phyloP scores from a whole-genome alignment of 768 basidiomycete species.

The Leccinum truebloodii region DNA sequence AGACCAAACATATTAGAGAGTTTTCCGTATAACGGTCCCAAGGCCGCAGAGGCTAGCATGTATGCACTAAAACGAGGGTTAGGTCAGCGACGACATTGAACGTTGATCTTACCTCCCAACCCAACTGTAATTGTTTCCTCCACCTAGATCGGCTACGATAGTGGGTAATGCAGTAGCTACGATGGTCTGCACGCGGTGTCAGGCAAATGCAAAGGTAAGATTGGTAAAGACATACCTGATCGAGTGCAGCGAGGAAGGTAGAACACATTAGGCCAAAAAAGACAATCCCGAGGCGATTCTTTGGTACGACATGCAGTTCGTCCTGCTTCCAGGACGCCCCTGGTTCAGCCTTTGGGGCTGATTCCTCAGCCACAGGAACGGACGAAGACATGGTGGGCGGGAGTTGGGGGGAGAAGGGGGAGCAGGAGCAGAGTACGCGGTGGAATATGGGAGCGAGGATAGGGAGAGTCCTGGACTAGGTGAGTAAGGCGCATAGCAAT shows the following conservation, averaged over 20 bases:
- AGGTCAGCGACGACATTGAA: not conserved
- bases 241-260: constrained; percentile 48
- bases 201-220: not conserved
- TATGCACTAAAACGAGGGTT: constrained; percentile 39
- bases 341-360: constrained; percentile 17
- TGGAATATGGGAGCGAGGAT: not conserved
- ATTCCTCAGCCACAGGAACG: not conserved
- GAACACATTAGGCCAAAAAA: constrained; percentile 46
- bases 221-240: constrained; percentile 36
- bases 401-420: not conserved
- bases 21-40: constrained; percentile 51
- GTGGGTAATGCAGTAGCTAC: constrained; percentile 53
- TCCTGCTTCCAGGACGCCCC: constrained; percentile 39
- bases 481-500: not conserved
- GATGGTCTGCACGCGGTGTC: constrained; percentile 36
- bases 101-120: constrained; percentile 40
- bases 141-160: constrained; percentile 46
- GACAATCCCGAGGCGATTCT: constrained; percentile 43
- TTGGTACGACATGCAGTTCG: constrained; percentile 45
- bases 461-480: not conserved
- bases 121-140: constrained; percentile 49
- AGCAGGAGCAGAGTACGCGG: not conserved
- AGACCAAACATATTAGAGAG: constrained; percentile 42
- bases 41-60: constrained; percentile 43
- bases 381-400: constrained; percentile 12